Base-by-base conservation (phyloP, 352 stramenopile species). In the Pythium aquatile region DNA sequence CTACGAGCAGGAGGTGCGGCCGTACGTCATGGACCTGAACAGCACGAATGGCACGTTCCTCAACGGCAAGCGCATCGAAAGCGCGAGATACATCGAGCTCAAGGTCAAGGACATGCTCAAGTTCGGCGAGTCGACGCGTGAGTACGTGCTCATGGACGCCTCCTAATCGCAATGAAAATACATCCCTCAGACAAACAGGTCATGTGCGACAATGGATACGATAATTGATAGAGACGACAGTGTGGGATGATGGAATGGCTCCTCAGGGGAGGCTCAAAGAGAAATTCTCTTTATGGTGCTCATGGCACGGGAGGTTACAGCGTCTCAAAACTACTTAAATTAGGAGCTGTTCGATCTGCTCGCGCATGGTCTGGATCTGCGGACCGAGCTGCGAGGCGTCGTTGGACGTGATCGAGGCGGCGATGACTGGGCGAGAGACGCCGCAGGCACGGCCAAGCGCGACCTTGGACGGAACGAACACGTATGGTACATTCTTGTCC, bases 261-360 rank as follows among this genome's bases (percentile, higher is more conserved):
- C 13, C 46, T 33, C 26, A 7, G 20, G 7, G 20, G 46, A 53
- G 29, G 17, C 26, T 55, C 49, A 39, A 55, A 33, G 20, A 33
- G 20, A 2, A 26, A 26, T 55, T 55, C 49, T 55, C 26, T 55
- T 35, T 55, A 32, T 55, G 26, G 49, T 37, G 16, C 20, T 33
- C 47, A 7, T 17, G 13, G 47, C 16, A 26, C 5, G 32, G 32
- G 37, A 48, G 28, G 20, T 55, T 55, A 49, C 61, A 56, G 35
- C 29, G 28, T 60, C 35, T 66, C 52, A 57, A 57, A 60, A 58
- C 54, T 52, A 56, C 20, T 98, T 98, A 99, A 90, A 99, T 99
- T 78, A 99, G 89, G 53, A 99, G 87, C 87, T 99, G 97, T 87
- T 99, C 98, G 86, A 99, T 99, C 82, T 99, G 97, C 73, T 99